A percentile compares a stretch with the other conserved stretches of the same genome.
phyloP scores from a whole-genome alignment of 352 stramenopile genomes.

The Blastocystis sp. region DNA sequence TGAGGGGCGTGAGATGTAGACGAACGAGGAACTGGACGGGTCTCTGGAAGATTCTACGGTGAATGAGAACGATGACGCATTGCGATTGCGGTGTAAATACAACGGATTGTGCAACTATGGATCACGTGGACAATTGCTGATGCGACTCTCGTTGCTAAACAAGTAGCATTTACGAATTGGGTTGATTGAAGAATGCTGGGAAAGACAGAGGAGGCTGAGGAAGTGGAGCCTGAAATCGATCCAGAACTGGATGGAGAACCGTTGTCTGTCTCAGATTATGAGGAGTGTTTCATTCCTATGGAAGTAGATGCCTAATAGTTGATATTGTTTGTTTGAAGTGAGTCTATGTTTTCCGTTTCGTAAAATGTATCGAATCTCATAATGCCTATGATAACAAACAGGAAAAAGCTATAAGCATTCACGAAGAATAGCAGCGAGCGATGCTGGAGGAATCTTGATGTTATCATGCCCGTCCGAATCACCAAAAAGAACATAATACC shows the following conservation, averaged over 20 bases:
- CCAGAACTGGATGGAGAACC: constrained; percentile 14
- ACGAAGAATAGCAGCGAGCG: too few relatives aligned
- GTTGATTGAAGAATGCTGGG: not conserved
- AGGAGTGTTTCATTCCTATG: not conserved
- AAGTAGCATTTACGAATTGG: constrained; percentile 2
- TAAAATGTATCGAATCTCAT: too few relatives aligned
- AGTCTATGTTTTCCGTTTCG: not conserved
- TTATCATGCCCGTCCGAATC: too few relatives aligned
- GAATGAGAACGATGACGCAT: not conserved
- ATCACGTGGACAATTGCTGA: not conserved
- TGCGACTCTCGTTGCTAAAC: constrained; percentile 4
- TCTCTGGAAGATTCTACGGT: not conserved
- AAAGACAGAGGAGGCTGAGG: not conserved
- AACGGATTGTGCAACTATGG: constrained; percentile 49
- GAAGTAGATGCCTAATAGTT: not conserved
- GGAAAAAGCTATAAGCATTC: too few relatives aligned
- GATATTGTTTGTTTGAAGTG: not conserved
- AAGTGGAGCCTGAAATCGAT: not conserved
- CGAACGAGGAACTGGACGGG: not conserved
- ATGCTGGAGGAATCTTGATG: too few relatives aligned
- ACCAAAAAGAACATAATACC: not conserved
- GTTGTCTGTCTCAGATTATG: constrained; percentile 9
- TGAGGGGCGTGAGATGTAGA: not conserved
- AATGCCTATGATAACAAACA: too few relatives aligned
- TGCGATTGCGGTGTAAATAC: constrained; percentile 22